These are phyloP conservation scores for Monoraphidium neglectum DNA, from an alignment of 139 green algal species.

Conservation along the genomic window DNA sequence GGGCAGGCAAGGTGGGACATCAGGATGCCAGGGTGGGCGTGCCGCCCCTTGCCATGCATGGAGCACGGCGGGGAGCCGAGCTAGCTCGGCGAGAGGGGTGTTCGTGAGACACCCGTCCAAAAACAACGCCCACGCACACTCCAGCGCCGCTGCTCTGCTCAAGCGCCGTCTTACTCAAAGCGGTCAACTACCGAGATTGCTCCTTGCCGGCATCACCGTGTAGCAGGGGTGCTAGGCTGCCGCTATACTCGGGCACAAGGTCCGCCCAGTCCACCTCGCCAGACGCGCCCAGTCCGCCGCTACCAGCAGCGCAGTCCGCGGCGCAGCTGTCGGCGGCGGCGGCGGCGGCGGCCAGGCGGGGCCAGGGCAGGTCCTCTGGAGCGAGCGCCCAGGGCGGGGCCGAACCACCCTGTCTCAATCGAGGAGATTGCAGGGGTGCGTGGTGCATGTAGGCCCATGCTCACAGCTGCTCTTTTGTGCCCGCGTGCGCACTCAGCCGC, in stretches of 20 bases:
- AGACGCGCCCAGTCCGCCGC: neutral
- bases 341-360: neutral
- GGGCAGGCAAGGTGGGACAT: too few species aligned
- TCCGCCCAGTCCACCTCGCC: constrained; percentile 18
- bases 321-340: neutral
- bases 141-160: too few species aligned
- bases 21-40: too few species aligned
- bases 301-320: constrained; percentile 24
- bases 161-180: neutral
- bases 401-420: neutral
- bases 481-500: too few species aligned
- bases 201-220: neutral
- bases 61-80: too few species aligned
- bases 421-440: neutral
- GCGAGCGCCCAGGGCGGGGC: too few species aligned
- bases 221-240: constrained; percentile 23
- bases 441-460: constrained; percentile 1
- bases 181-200: neutral
- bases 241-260: constrained; percentile 10
- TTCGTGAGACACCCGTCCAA: too few species aligned
- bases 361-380: neutral
- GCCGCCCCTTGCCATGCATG: too few species aligned
- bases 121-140: too few species aligned
- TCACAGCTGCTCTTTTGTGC: too few species aligned
- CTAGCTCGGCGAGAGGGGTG: too few species aligned